phyloP scores from a whole-genome alignment of 2,329 filamentous ascomycete genomes.

The Cercospora beticola region DNA sequence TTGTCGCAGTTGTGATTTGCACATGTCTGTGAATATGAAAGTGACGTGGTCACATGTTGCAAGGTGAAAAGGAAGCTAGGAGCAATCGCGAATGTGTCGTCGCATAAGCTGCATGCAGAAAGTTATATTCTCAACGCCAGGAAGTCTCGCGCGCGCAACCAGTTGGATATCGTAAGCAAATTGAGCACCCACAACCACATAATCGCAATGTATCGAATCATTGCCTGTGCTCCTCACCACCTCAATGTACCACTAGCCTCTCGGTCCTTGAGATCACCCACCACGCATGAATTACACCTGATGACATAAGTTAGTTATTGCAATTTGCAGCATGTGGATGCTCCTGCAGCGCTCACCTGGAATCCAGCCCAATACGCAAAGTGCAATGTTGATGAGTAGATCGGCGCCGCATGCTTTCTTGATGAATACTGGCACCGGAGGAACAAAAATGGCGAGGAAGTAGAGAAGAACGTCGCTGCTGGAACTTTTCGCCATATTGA shows the following conservation, averaged over 20 bases:
- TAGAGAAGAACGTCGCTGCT: slow-evolving; percentile 23
- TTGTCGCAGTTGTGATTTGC: background rate
- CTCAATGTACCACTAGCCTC: background rate
- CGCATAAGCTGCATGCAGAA: background rate
- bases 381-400: slow-evolving; percentile 83
- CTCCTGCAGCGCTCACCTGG: slow-evolving; percentile 13
- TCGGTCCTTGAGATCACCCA: background rate
- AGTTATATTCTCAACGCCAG: background rate
- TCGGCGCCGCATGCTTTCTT: slow-evolving; percentile 82
- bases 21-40: background rate
- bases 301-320: background rate
- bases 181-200: background rate
- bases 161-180: background rate
- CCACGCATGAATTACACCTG: slow-evolving; percentile 69
- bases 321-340: too few relatives aligned
- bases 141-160: background rate
- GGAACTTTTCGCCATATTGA: slow-evolving; percentile 1
- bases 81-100: background rate
- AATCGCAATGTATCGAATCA: background rate
- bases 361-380: slow-evolving; percentile 69
- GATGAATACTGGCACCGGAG: slow-evolving; percentile 84
- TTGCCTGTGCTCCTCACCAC: background rate
- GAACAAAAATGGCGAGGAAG: slow-evolving; percentile 69
- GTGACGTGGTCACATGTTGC: background rate
- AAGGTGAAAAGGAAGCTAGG: background rate